These are phyloP conservation scores for Lagenaria siceraria DNA, from an alignment of 306 rosid genomes.

Conservation along the genomic window DNA sequence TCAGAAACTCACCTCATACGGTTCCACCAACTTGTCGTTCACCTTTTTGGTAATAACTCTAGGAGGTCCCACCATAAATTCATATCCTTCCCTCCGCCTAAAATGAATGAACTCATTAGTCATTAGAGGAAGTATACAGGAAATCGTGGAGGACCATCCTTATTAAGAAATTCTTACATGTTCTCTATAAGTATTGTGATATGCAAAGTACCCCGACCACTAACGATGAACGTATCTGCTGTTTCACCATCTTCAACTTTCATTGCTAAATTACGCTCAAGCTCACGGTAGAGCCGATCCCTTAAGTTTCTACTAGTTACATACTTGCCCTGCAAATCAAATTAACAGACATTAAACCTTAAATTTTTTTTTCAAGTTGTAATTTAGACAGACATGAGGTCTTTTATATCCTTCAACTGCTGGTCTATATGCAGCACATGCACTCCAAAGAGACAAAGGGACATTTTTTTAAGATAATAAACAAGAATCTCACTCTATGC, in stretches of 20 bases:
- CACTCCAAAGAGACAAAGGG: neutral
- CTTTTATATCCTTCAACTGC: neutral
- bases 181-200: constrained; percentile 91
- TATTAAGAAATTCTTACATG: constrained; percentile 50
- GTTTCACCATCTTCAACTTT: constrained; percentile 97
- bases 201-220: constrained; percentile 99
- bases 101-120: constrained; percentile 19
- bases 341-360: neutral
- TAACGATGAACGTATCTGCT: constrained; percentile 87
- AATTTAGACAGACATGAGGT: neutral
- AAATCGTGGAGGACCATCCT: constrained; percentile 10
- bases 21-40: constrained; percentile 64
- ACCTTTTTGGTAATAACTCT: constrained; percentile 84
- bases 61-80: constrained; percentile 99
- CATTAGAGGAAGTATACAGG: constrained; percentile 8
- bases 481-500: neutral
- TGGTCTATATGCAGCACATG: neutral
- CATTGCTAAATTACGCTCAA: constrained; percentile 96
- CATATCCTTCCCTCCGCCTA: constrained; percentile 98
- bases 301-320: constrained; percentile 96
- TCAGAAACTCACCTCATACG: constrained; percentile 65
- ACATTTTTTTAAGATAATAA: neutral
- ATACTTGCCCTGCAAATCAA: constrained; percentile 70
- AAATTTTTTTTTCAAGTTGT: neutral
- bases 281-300: constrained; percentile 88